These are phyloP conservation scores for Microascus cirrosus DNA, from an alignment of 2,329 filamentous ascomycete species.

Conservation along the genomic window DNA sequence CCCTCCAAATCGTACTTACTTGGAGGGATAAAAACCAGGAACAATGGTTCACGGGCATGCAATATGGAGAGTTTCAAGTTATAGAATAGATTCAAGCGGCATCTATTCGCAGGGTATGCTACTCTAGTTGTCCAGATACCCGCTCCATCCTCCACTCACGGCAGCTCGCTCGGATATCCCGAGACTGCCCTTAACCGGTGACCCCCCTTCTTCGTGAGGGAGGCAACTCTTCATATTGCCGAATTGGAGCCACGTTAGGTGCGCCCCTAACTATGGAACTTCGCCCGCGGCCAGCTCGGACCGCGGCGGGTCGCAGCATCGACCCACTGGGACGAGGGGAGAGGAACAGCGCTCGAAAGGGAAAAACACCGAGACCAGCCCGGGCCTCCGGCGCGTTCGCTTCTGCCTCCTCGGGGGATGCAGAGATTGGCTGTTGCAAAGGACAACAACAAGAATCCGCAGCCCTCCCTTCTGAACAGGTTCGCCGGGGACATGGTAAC, in stretches of 20 bases:
- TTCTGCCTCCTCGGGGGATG: conserved; percentile 1
- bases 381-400: background rate
- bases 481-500: background rate
- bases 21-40: too few species aligned
- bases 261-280: background rate
- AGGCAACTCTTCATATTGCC: background rate
- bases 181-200: background rate
- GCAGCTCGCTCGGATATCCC: background rate
- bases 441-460: background rate
- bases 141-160: background rate
- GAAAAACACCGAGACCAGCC: conserved; percentile 1
- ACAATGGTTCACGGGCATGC: background rate
- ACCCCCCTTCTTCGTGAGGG: background rate
- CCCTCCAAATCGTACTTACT: too few species aligned
- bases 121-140: background rate
- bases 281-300: background rate
- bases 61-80: background rate
- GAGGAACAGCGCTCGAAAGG: background rate
- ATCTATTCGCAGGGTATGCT: conserved; percentile 1
- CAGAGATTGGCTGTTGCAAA: conserved; percentile 3
- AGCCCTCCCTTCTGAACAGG: background rate
- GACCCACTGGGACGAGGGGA: conserved; percentile 3
- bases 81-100: conserved; percentile 4
- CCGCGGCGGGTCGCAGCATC: conserved; percentile 1
- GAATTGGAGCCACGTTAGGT: background rate